Evolutionary conservation across 257 asterid species (phyloP), one percentile per base, ranked within the genome.

Genomic region (Orobanche coerulescens): DNA sequence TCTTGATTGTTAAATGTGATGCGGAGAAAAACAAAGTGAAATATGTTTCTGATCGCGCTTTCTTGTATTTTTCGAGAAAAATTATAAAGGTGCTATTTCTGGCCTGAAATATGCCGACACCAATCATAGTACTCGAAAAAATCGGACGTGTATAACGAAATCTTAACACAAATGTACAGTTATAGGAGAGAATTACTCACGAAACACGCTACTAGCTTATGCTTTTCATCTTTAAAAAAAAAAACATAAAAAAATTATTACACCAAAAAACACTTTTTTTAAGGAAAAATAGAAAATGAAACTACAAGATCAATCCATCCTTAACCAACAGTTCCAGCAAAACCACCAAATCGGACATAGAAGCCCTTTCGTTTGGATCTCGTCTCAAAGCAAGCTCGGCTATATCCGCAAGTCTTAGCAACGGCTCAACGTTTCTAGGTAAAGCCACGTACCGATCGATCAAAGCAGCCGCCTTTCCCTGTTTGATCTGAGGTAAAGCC

Each of bases 401-500:
- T 2, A 88, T 73, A 19, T 93, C 96, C 0, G 96, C 97, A 31
- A 93, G 94, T 67, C 80, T 93, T 39, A 89, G 85, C 74, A 89
- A 74, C 47, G 98, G 95, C 72, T 93, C 98, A 22, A 93, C 86
- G 23, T 89, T 93, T 69, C 89, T 79, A 0, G 98, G 97, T 26
- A 88, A 65, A 64, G 88, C 73, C 30, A 83, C 76, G 9, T 80
- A 81, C n/a, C 90, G 77, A 34, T 93, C 98, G 16, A 89, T 76
- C 6, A 81, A 52, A 1, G 86, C 95, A 11, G 97, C 98, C 0
- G 96, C 96, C 72, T 73, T 84, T 15, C 97, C 97, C 58, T 78
- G 78, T 62, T 81, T 80, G 43, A 93, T 81, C 20, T 78, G 67
- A 16, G 95, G 97, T 61, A 89, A 43, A 2, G 95, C 97, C 96